phyloP scores from a whole-genome alignment of 352 stramenopile species.

The Phytophthora pluvialis region DNA sequence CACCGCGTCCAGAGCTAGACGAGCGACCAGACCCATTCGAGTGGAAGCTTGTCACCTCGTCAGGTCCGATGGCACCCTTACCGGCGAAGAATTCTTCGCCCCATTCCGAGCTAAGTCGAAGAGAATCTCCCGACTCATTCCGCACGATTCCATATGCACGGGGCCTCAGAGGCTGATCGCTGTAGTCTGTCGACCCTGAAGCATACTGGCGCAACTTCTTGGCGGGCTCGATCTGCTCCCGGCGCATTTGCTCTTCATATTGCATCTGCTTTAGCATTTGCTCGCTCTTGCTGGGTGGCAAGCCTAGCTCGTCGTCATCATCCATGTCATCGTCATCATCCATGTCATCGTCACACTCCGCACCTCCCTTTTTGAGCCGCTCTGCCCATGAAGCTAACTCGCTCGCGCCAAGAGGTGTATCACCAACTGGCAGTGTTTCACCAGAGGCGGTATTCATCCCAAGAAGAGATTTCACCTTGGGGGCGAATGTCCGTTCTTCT shows the following conservation, averaged over 20 bases:
- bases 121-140: conserved; percentile 43
- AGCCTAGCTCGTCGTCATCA: conserved; percentile 40
- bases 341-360: too few relatives aligned
- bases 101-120: conserved; percentile 55
- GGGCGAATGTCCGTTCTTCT: conserved; percentile 6
- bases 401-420: conserved; percentile 13
- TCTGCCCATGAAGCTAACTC: conserved; percentile 33
- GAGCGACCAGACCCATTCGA: conserved; percentile 28
- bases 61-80: not conserved
- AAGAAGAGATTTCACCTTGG: conserved; percentile 16
- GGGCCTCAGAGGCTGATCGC: conserved; percentile 13
- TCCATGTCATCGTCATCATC: too few relatives aligned
- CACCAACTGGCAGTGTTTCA: conserved; percentile 29
- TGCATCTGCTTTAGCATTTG: conserved; percentile 35
- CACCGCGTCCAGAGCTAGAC: conserved; percentile 13
- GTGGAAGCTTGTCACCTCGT: conserved; percentile 24
- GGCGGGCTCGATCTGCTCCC: conserved; percentile 29
- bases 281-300: conserved; percentile 40
- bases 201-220: conserved; percentile 36
- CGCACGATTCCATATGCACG: conserved; percentile 25
- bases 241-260: conserved; percentile 30
- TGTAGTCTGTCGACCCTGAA: conserved; percentile 6
- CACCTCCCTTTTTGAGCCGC: not conserved
- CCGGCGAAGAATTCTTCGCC: conserved; percentile 33
- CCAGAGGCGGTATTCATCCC: conserved; percentile 21